A percentile compares a stretch with the other conserved stretches of the same genome.
Conservation (phyloP, 1,284 basidiomycete genomes). For the Neolentinus lepideus region DNA sequence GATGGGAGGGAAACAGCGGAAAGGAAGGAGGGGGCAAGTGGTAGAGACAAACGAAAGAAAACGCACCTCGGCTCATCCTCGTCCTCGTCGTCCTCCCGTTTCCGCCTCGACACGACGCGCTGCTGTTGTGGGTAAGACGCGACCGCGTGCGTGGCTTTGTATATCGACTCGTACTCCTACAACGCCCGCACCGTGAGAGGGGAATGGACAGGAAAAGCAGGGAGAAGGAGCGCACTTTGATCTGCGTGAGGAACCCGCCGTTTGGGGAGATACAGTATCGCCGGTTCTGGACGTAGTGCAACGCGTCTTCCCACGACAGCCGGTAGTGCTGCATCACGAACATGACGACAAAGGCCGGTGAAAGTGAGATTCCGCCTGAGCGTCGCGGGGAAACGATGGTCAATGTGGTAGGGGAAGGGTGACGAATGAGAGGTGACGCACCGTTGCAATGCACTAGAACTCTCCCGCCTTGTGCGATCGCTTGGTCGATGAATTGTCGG, state of each 20-base stretch:
- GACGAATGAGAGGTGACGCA: slow-evolving; percentile 24
- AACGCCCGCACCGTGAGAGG: slow-evolving; percentile 1
- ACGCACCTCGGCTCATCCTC: slow-evolving; percentile 50
- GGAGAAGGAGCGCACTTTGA: slow-evolving; percentile 51
- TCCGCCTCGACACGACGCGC: slow-evolving; percentile 46
- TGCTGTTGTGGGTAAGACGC: slow-evolving; percentile 42
- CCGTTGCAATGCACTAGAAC: slow-evolving; percentile 92
- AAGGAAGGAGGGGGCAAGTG: too few species aligned
- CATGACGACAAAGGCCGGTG: slow-evolving; percentile 86
- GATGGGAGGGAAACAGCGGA: too few species aligned
- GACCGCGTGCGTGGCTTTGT: slow-evolving; percentile 65
- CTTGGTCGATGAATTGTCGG: slow-evolving; percentile 73
- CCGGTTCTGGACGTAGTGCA: slow-evolving; percentile 82
- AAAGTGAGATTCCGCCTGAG: slow-evolving; percentile 79
- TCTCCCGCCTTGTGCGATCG: slow-evolving; percentile 59
- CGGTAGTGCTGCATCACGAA: slow-evolving; percentile 84
- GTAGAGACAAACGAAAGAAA: neutral
- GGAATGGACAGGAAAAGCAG: neutral
- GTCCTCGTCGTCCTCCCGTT: slow-evolving; percentile 57
- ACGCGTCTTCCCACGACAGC: slow-evolving; percentile 77
- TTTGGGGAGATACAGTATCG: slow-evolving; percentile 89
- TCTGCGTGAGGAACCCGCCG: slow-evolving; percentile 80
- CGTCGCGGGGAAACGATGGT: neutral
- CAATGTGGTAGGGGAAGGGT: slow-evolving; percentile 6
- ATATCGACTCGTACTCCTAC: slow-evolving; percentile 92